phyloP scores from a whole-genome alignment of 1,139 yeast species.

The Yamadazyma epiphylla region DNA sequence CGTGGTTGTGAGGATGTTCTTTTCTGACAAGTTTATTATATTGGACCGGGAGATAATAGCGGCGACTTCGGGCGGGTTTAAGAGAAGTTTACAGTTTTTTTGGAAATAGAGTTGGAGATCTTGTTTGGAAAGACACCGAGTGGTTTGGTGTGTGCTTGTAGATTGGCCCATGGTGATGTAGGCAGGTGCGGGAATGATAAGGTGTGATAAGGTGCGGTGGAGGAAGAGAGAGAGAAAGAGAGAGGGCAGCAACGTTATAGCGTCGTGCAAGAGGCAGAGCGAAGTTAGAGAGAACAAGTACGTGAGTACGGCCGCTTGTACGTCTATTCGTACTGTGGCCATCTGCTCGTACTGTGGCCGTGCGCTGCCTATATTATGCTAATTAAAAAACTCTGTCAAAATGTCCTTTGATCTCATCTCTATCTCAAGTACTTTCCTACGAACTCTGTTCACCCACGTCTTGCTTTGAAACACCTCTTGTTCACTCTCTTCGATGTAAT shows the following conservation, averaged over 20 bases:
- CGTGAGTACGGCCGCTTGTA: too few species aligned
- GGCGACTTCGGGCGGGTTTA: conserved; percentile 23
- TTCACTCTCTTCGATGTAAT: conserved; percentile 23
- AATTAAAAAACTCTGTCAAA: conserved; percentile 20
- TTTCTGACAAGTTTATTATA: conserved; percentile 16
- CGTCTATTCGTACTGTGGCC: too few species aligned
- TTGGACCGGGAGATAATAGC: conserved; percentile 20
- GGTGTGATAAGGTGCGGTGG: too few species aligned
- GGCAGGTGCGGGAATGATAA: too few species aligned
- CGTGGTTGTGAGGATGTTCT: conserved; percentile 14
- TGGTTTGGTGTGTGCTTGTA: conserved; percentile 12
- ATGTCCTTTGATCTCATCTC: conserved; percentile 30
- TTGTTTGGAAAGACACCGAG: not conserved
- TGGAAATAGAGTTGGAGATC: too few species aligned
- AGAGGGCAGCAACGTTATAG: too few species aligned
- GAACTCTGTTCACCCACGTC: conserved; percentile 19
- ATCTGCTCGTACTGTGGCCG: too few species aligned
- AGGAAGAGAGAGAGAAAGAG: too few species aligned
- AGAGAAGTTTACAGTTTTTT: conserved; percentile 14
- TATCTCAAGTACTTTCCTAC: conserved; percentile 20
- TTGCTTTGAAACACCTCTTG: conserved; percentile 20
- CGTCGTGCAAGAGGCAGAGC: too few species aligned
- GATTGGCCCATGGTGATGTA: too few species aligned
- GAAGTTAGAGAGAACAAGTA: too few species aligned
- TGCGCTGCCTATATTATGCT: too few species aligned